Evolutionary conservation across 31 red algal genomes (phyloP), one percentile per base, ranked within the genome.

Genomic region (Porphyra umbilicalis): DNA sequence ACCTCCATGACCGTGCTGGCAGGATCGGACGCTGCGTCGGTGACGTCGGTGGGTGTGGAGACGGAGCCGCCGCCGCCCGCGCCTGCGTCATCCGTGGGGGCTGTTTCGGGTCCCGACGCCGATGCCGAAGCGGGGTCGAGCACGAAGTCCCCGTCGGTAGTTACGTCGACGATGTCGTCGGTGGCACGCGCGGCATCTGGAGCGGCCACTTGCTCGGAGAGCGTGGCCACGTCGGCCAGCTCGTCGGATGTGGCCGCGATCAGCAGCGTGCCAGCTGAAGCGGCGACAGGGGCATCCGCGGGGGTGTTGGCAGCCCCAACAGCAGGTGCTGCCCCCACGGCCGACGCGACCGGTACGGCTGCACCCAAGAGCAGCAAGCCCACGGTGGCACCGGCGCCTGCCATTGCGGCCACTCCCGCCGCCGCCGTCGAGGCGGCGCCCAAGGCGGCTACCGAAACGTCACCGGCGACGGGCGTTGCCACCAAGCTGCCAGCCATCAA

Each of bases 161-260:
- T 71, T 13, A n/a, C 57, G 8, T 71, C 57, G 57, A 71, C 57
- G 4, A 71, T 71, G 57, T 71, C 57, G 0, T 71, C 57, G 57
- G 57, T 71, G 75, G 32, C 75, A 13, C 75, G 33, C 6, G 75
- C 75, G 32, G 31, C 31, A 10, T 77, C 33, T 11, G 75, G 31
- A 6, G 75, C 33, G 31, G 75, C 32, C 1, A 77, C 33, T 32
- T 34, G 80, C n/a, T 34, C 80, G 31, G 81, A 83, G 16, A 39
- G 81, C 18, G 68, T 74, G 81, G 67, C 81, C 3, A 83, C 39
- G 15, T 46, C 81, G 25, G 81, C 39, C 33, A 83, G 68, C 46
- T 83, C 68, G 2, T 46, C 39, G 15, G 44, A 39, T 25, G 33
- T 83, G 81, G 67, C 67, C 13, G 39, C 39, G 33, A 68, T 33